Evolutionary conservation across 768 basidiomycete genomes (phyloP), one percentile per base, ranked within the genome.

Genomic region (Termitomyces sp.): DNA sequence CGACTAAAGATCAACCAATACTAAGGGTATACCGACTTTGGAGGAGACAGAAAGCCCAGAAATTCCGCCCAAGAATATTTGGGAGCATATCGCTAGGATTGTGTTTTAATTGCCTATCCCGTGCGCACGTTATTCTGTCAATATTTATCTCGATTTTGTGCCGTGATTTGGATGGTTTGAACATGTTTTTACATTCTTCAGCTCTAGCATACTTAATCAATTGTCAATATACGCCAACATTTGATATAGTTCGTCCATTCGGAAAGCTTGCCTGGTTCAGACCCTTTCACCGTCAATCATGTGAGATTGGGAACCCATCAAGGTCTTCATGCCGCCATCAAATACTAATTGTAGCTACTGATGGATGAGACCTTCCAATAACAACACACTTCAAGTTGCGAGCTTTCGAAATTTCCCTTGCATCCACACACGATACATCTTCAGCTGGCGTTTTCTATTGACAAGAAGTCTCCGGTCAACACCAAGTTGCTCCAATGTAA

Each of bases 401-500:
- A 76, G 38, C 66, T 87, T 90, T 56, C 76, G 74, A 65, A 93
- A 93, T 65, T 86, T 88, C 0, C 83, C 90, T 70, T 95, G 93
- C 85, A 94, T 84, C 93, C 93, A 96, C 0, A 94, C 88, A 45
- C 97, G 77, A 67, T 96, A 98, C 97, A 99, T 99, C 70, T 96
- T 96, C 49, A 97, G 72, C 71, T 94, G 89, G 56, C 91, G 77
- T 71, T 97, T 98, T 45, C 97, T 79, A 65, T 99, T 99, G 51
- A 99, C 86, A 43, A 98, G 77, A 54, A 99, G 71, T 42, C 97
- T 79, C 7, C 94, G 77, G 73, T 99, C 97, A 6, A 94, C 82
- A 2, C 93, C 94, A 2, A 98, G 77, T 64, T 93, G 90, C 54
- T 86, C 82, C n/a, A 83, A 79, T n/a, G 75, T 66, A 69, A 98